A percentile compares a stretch with the other conserved stretches of the same genome.
phyloP scores from a whole-genome alignment of 495 filamentous ascomycete genomes.

The Penicillium atrosanguineum region DNA sequence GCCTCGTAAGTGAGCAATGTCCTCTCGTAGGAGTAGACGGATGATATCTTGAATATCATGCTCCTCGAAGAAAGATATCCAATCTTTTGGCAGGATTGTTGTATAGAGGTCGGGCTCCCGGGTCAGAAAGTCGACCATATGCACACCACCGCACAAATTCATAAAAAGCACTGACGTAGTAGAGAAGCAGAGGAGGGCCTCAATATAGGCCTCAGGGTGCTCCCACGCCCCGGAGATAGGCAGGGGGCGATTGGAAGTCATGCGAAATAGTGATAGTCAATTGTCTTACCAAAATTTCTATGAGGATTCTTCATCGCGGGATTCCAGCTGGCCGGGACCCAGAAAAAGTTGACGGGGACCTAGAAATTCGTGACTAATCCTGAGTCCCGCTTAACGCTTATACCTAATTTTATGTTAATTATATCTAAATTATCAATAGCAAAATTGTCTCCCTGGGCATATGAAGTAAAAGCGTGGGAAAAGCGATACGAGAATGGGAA shows the following conservation, averaged over 20 bases:
- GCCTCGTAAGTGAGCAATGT: slow-evolving; percentile 44
- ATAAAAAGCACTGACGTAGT: slow-evolving; percentile 74
- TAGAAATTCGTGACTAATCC: too few relatives aligned
- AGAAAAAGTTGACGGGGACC: too few relatives aligned
- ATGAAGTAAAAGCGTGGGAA: too few relatives aligned
- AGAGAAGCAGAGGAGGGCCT: slow-evolving; percentile 72
- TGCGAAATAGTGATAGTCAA: background rate
- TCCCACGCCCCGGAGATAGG: slow-evolving; percentile 58
- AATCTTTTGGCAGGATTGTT: slow-evolving; percentile 68
- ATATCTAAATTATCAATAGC: too few relatives aligned
- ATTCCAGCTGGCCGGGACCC: too few relatives aligned
- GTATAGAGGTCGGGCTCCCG: slow-evolving; percentile 75
- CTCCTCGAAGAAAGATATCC: slow-evolving; percentile 71
- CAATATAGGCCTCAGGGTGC: slow-evolving; percentile 67
- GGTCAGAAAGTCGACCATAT: slow-evolving; percentile 96
- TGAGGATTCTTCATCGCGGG: too few relatives aligned
- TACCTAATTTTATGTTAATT: too few relatives aligned
- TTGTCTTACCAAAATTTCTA: too few relatives aligned
- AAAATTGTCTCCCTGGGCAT: too few relatives aligned
- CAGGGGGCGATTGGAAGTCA: slow-evolving; percentile 40
- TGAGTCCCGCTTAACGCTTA: too few relatives aligned
- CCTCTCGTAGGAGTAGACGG: slow-evolving; percentile 73
- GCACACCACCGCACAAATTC: slow-evolving; percentile 86
- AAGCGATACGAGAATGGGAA: too few relatives aligned
- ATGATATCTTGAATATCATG: slow-evolving; percentile 71